Conservation (phyloP, 768 basidiomycete species). For the Pisolithus sp. region DNA sequence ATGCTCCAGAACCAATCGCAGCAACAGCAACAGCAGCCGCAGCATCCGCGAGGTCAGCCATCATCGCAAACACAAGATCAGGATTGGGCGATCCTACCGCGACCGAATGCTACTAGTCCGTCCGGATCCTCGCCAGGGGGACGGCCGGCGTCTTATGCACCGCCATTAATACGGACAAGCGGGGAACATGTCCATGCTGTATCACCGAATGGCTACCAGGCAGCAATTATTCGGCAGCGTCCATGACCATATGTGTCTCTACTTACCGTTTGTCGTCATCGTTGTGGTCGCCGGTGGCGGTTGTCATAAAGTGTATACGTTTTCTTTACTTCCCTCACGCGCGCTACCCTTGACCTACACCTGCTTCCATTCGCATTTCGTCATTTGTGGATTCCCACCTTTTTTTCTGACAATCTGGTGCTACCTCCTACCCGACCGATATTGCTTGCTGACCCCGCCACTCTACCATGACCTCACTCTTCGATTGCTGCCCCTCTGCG, state of each 20-base stretch:
- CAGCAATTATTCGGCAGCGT: slow-evolving; percentile 44
- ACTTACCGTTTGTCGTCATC: no score
- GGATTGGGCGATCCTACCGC: slow-evolving; percentile 32
- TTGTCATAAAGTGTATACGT: neutral
- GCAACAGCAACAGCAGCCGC: slow-evolving; percentile 21
- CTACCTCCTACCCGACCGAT: no score
- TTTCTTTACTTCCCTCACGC: slow-evolving; percentile 18
- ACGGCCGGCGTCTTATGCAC: slow-evolving; percentile 48
- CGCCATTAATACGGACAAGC: slow-evolving; percentile 39
- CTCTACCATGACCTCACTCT: neutral
- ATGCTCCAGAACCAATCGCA: slow-evolving; percentile 35
- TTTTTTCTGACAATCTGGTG: neutral
- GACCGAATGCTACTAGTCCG: slow-evolving; percentile 30
- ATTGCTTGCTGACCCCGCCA: neutral
- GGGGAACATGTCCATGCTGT: slow-evolving; percentile 36
- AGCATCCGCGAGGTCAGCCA: slow-evolving; percentile 9
- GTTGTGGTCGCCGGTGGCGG: no score
- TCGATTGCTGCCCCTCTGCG: neutral
- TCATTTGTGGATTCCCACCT: neutral
- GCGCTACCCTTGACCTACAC: neutral
- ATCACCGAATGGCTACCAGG: slow-evolving; percentile 40
- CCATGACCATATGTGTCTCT: slow-evolving; percentile 28
- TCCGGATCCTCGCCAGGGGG: slow-evolving; percentile 30
- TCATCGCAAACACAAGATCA: slow-evolving; percentile 37
- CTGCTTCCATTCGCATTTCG: neutral